Conservation (phyloP, 2,329 filamentous ascomycete species). For the Hymenoscyphus repandus region DNA sequence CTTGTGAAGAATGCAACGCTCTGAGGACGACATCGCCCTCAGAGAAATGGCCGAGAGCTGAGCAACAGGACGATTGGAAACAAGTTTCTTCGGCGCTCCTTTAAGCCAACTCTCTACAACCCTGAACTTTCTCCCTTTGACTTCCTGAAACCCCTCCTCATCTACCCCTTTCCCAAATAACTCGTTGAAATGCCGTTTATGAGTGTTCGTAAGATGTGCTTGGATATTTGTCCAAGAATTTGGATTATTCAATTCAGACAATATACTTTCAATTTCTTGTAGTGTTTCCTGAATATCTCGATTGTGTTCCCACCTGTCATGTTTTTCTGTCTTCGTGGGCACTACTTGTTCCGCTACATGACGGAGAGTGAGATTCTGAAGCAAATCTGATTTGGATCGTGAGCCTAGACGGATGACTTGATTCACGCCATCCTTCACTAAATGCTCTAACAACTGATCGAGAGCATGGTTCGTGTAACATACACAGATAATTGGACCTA, state of each 20-base stretch:
- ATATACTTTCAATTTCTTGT: constrained; percentile 17
- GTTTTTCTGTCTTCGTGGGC: constrained; percentile 21
- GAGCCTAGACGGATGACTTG: constrained; percentile 24
- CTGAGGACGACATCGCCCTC: constrained; percentile 17
- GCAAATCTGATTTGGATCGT: constrained; percentile 22
- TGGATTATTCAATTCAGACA: constrained; percentile 19
- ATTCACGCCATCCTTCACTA: constrained; percentile 22
- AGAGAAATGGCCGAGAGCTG: constrained; percentile 17
- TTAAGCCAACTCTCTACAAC: constrained; percentile 21
- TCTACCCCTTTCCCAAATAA: constrained; percentile 19
- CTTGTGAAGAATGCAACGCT: constrained; percentile 15
- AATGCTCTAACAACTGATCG: constrained; percentile 30
- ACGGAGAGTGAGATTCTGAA: constrained; percentile 20
- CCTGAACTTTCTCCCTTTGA: constrained; percentile 17
- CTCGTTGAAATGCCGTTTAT: constrained; percentile 15
- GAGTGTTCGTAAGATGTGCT: constrained; percentile 15
- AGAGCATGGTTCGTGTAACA: constrained; percentile 32
- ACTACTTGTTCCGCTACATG: constrained; percentile 12
- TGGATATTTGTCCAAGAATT: constrained; percentile 20
- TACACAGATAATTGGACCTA: constrained; percentile 48
- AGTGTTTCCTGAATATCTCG: constrained; percentile 15
- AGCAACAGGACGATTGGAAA: constrained; percentile 16
- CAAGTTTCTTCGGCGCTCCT: constrained; percentile 19
- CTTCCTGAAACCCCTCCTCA: constrained; percentile 18
- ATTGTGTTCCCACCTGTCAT: constrained; percentile 20